Base-by-base conservation (phyloP, 306 rosid species). In the Spatholobus suberectus region DNA sequence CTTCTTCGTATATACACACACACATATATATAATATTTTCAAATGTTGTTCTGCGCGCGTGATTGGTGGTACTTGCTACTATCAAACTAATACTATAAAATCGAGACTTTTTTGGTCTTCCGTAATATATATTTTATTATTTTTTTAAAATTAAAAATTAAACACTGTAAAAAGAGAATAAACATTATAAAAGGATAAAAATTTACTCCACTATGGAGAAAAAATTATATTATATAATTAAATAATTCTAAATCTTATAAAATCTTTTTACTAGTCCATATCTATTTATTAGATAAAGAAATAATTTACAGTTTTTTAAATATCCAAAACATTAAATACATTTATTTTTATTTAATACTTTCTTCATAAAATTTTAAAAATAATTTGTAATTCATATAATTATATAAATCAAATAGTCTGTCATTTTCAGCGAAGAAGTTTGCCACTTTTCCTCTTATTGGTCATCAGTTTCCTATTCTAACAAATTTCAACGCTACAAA, bases 391-490 rank as follows among this genome's bases (percentile, higher is more conserved):
- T 23, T 26, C 26, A 32, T 32, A 15, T 15, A 32, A 5, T 27
- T 61, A 13, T 61, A 26, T 12, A 20, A 34, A 14, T 17, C 3
- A 52, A 67, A 35, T 47, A 34, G 27, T 78, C 3, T 49, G 57
- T 79, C 76, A 10, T 54, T 79, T 40, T 69, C 77, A 11, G 1
- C 4, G 49, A 55, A 20, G 74, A 77, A 70, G 15, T 21, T 68
- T 3, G 8, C 21, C 59, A 70, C 32, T 44, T 38, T 71, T 43
- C 13, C 34, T 5, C 21, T 51, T 24, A 2, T 26, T 5, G 18
- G 9, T 35, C 46, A 40, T 54, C 83, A 26, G 40, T 37, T 38
- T n/a, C 4, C 5, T 55, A 4, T 12, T 34, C n/a, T 8, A 62
- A 62, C 13, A 59, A 55, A 62, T n/a, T 69, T 40, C 35, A 68